Base-by-base conservation (phyloP, 2,329 filamentous ascomycete genomes). In the Clonostachys solani region DNA sequence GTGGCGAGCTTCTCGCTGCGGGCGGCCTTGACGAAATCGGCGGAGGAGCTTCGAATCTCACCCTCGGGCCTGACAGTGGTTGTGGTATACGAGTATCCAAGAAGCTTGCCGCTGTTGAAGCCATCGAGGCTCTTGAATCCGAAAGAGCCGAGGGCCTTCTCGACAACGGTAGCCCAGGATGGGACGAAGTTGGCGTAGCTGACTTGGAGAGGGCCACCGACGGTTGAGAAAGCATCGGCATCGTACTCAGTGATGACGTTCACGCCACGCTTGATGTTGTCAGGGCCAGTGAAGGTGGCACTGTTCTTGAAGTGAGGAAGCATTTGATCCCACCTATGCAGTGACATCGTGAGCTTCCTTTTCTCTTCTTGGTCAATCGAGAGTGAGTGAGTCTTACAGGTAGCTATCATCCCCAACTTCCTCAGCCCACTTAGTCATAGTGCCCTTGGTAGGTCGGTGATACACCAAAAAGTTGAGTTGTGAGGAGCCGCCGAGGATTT, bases 401-500 rank as follows among this genome's bases (percentile, higher is more conserved):
- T 60, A 60, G 40, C 54, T 56, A 10, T 61, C 57, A n/a, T 63
- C 59, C 8, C 57, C 54, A 15, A 62, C 60, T 7, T 53, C 50
- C 1, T 56, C 47, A 1, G 61, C 60, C 61, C 61, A 63, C 29
- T 46, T 50, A 3, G 56, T 48, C 45, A 56, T 62, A 9, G 66
- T 58, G 7, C 65, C 62, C 3, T 48, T 56, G 2, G 64, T 56
- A 1, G 61, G 59, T 16, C 66, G 55, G 40, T 67, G 57, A 6
- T 62, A 59, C 16, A 66, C 59, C 57, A 67, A 56, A 16, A 61
- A 66, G 48, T 68, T 68, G 7, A 66, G 56, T 9, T 64, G 61
- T 1, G 64, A 67, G 2, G 63, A 62, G 9, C 69, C 68, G 17
- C 68, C 69, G 0, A 72, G 55, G 0, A 56, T 61, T 43, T 66